Conservation (phyloP, 1,284 basidiomycete genomes). For the Wolfiporia cocos region DNA sequence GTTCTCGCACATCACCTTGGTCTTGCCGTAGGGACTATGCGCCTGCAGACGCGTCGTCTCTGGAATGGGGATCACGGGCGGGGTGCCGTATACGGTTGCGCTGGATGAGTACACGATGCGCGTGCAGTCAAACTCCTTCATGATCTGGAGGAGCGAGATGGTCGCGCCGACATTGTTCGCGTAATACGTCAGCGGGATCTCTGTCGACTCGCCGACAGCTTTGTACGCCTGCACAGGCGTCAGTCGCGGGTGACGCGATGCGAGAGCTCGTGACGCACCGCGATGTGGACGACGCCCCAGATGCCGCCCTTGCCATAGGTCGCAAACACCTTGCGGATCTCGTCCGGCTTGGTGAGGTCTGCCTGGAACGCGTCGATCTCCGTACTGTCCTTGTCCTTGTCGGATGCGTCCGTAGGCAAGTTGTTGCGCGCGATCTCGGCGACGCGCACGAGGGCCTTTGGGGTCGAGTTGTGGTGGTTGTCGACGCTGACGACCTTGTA, state of each 20-base stretch:
- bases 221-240: constrained; percentile 74
- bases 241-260: too few species aligned
- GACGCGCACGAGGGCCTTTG: constrained; percentile 67
- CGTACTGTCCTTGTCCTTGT: constrained; percentile 58
- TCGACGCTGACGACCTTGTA: constrained; percentile 93
- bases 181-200: constrained; percentile 92
- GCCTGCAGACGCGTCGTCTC: constrained; percentile 88
- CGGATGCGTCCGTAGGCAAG: constrained; percentile 59
- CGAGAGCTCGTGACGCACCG: too few species aligned
- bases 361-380: constrained; percentile 66
- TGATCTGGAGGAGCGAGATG: constrained; percentile 76
- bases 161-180: constrained; percentile 88
- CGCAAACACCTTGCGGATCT: constrained; percentile 76
- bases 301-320: constrained; percentile 89
- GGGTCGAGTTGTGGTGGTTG: constrained; percentile 89
- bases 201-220: constrained; percentile 96
- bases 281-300: constrained; percentile 96
- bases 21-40: constrained; percentile 92
- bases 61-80: constrained; percentile 89
- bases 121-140: constrained; percentile 80
- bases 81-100: constrained; percentile 98
- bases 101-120: constrained; percentile 96
- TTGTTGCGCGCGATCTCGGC: constrained; percentile 73
- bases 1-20: constrained; percentile 92
- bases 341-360: constrained; percentile 70